These are phyloP conservation scores for Yamadazyma aaseri DNA, from an alignment of 1,139 yeast genomes.

Conservation along the genomic window DNA sequence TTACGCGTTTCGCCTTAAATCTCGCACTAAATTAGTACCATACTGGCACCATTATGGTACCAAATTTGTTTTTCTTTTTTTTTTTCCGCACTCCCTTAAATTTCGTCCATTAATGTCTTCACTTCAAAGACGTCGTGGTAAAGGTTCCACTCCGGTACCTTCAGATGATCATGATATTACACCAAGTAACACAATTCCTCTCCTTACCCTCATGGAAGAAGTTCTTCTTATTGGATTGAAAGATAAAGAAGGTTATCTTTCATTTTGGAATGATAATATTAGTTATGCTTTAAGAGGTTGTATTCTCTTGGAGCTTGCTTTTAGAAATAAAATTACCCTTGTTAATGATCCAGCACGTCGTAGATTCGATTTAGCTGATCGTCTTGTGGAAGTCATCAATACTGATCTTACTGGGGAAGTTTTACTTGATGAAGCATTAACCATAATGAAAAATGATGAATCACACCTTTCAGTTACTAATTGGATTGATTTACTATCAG, in stretches of 20 bases:
- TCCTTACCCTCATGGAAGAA: slow-evolving; percentile 93
- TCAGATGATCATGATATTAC: background rate
- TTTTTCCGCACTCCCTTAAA: slow-evolving; percentile 1
- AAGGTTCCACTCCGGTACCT: slow-evolving; percentile 15
- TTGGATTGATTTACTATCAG: slow-evolving; percentile 93
- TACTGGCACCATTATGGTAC: no score
- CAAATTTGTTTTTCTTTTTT: no score
- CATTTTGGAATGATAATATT: slow-evolving; percentile 97
- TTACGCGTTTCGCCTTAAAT: no score
- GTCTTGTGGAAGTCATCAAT: slow-evolving; percentile 85
- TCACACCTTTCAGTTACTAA: slow-evolving; percentile 76
- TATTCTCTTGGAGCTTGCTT: slow-evolving; percentile 85
- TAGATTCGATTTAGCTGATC: slow-evolving; percentile 81
- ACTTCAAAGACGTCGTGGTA: slow-evolving; percentile 52
- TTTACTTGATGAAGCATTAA: slow-evolving; percentile 86
- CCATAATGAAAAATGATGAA: slow-evolving; percentile 83
- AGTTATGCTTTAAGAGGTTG: slow-evolving; percentile 96
- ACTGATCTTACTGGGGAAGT: slow-evolving; percentile 92
- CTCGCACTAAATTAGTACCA: background rate
- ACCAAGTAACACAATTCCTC: slow-evolving; percentile 14
- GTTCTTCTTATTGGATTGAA: slow-evolving; percentile 88
- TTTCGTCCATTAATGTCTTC: slow-evolving; percentile 1
- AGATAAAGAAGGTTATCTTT: slow-evolving; percentile 92
- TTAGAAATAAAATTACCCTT: slow-evolving; percentile 84
- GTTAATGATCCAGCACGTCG: slow-evolving; percentile 93